Conservation (phyloP, 2,329 filamentous ascomycete genomes). For the Neofusicoccum sp. region DNA sequence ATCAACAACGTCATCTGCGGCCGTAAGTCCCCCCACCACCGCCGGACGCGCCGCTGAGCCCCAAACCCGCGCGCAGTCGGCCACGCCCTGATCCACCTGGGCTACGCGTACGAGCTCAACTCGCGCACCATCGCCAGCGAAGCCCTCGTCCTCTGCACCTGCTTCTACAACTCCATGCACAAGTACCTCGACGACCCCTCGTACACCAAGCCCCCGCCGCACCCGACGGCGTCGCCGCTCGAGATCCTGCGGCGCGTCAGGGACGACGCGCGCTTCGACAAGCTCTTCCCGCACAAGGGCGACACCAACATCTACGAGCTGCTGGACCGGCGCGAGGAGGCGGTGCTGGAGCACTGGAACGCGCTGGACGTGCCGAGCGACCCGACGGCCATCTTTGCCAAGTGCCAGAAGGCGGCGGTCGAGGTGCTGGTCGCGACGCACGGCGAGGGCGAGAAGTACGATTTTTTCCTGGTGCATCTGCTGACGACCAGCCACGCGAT, state of each 20-base stretch:
- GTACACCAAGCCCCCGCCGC: constrained; percentile 64
- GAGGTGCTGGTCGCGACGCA: constrained; percentile 61
- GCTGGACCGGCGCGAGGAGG: constrained; percentile 65
- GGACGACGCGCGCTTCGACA: constrained; percentile 67
- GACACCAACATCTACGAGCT: constrained; percentile 64
- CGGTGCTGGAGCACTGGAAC: constrained; percentile 86
- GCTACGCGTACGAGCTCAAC: constrained; percentile 84
- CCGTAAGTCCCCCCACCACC: constrained; percentile 59
- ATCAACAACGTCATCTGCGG: constrained; percentile 78
- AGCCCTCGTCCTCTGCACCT: constrained; percentile 68
- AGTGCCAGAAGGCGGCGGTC: constrained; percentile 60
- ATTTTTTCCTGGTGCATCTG: constrained; percentile 80
- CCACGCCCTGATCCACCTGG: constrained; percentile 90
- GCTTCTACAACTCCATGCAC: constrained; percentile 57
- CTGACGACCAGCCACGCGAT: constrained; percentile 86
- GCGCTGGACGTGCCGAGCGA: constrained; percentile 65
- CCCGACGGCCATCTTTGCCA: constrained; percentile 64
- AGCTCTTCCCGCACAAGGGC: constrained; percentile 59
- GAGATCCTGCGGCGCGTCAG: constrained; percentile 68
- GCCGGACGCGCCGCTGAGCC: too few species aligned
- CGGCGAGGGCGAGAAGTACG: constrained; percentile 56
- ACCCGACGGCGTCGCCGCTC: constrained; percentile 60
- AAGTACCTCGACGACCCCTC: constrained; percentile 68
- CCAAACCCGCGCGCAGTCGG: constrained; percentile 58
- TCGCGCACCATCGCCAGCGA: constrained; percentile 87